These are phyloP conservation scores for Phytophthora macrochlamydospora DNA, from an alignment of 352 stramenopile species.

Conservation along the genomic window DNA sequence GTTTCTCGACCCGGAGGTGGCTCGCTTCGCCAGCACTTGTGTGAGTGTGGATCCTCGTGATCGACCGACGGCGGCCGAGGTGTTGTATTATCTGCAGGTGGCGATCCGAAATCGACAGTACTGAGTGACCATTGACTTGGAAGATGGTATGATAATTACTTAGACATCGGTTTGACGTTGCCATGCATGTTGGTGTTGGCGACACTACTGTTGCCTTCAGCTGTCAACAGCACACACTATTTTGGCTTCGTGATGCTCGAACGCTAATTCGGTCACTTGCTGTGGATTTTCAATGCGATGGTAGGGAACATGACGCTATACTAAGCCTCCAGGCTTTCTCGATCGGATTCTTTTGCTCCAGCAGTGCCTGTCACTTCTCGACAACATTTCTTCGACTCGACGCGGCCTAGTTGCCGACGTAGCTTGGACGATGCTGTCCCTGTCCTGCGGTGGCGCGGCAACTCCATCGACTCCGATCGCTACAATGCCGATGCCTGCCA, in stretches of 20 bases:
- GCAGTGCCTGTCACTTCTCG: constrained; percentile 14
- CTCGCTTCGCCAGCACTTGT: constrained; percentile 15
- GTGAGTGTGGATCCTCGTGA: constrained; percentile 22
- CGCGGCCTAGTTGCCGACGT: neutral
- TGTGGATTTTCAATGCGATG: neutral
- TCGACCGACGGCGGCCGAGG: constrained; percentile 29
- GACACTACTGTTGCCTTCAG: neutral
- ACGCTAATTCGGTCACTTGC: constrained; percentile 23
- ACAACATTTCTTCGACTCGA: constrained; percentile 12
- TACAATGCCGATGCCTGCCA: constrained; percentile 7
- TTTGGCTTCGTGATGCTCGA: neutral
- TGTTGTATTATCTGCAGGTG: constrained; percentile 40
- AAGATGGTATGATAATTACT: no score
- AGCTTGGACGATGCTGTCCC: constrained; percentile 23
- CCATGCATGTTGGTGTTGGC: neutral
- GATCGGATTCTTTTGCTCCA: neutral
- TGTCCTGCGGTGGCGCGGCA: constrained; percentile 26
- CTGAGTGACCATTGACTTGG: neutral
- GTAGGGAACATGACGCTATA: constrained; percentile 10
- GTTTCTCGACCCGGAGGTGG: constrained; percentile 14
- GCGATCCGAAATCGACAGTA: constrained; percentile 5
- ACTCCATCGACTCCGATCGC: constrained; percentile 25
- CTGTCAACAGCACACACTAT: neutral
- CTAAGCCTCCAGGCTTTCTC: constrained; percentile 21
- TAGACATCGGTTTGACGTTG: neutral